Evolutionary conservation across 106 monocot species (phyloP).

Genomic region (Apostasia ramifera): DNA sequence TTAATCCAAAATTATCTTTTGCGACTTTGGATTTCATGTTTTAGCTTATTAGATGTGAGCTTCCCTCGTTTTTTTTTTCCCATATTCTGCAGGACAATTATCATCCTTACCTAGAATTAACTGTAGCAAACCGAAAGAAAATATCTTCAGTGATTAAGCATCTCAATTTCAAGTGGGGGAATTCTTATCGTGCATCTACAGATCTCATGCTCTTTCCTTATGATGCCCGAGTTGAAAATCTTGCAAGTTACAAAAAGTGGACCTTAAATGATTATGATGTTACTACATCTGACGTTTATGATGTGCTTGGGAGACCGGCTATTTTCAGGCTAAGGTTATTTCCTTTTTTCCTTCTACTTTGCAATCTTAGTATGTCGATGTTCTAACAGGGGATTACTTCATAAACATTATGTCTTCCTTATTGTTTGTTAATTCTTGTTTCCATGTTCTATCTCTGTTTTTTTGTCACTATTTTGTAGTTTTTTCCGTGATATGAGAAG

Average conservation of each 20-base stretch:
- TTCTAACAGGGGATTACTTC: too few species aligned
- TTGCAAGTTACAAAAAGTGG: slow-evolving; percentile 33
- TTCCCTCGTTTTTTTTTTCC: background rate
- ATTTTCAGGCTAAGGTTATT: slow-evolving; percentile 56
- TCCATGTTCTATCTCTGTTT: background rate
- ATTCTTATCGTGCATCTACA: slow-evolving; percentile 24
- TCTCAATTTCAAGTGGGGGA: slow-evolving; percentile 55
- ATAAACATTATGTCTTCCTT: too few species aligned
- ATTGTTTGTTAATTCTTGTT: too few species aligned
- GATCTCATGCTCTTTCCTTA: slow-evolving; percentile 65
- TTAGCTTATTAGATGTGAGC: background rate
- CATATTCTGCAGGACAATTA: slow-evolving; percentile 38
- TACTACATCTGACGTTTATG: slow-evolving; percentile 53
- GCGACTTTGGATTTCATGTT: background rate
- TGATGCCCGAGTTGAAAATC: slow-evolving; percentile 19
- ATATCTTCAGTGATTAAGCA: slow-evolving; percentile 74
- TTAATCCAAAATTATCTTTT: background rate
- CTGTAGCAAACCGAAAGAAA: slow-evolving; percentile 50
- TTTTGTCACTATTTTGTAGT: too few species aligned
- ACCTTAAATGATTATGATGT: slow-evolving; percentile 30
- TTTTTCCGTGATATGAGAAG: too few species aligned
- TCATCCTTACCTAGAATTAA: slow-evolving; percentile 64
- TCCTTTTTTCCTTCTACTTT: slow-evolving; percentile 1
- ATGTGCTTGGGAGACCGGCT: slow-evolving; percentile 39
- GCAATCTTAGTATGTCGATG: background rate